Evolutionary conservation across 2,329 filamentous ascomycete genomes (phyloP).

Genomic region (Penicillium hesseltinei): DNA sequence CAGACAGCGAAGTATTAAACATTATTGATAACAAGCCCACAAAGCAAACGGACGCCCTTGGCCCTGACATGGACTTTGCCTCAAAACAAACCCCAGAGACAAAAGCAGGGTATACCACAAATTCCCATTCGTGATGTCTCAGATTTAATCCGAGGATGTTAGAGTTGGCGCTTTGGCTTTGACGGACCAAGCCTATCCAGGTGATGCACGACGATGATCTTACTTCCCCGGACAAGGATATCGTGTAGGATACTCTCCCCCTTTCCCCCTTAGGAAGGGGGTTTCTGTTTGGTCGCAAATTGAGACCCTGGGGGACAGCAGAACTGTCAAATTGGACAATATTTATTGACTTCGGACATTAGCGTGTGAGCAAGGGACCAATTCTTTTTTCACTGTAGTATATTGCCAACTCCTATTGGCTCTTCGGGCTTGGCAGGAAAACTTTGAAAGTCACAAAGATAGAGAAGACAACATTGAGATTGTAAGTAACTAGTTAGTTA

Average conservation of each 20-base stretch:
- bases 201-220: slow-evolving; percentile 1
- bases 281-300: background rate
- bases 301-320: slow-evolving; percentile 2
- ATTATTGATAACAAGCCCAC: background rate
- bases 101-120: slow-evolving; percentile 5
- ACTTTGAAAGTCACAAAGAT: background rate
- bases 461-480: background rate
- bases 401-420: background rate
- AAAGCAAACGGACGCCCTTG: background rate
- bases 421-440: background rate
- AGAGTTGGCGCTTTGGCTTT: background rate
- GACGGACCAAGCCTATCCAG: background rate
- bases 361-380: slow-evolving; percentile 7
- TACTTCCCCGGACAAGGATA: slow-evolving; percentile 4
- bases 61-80: background rate
- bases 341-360: slow-evolving; percentile 7
- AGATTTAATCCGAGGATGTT: slow-evolving; percentile 6
- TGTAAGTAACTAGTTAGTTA: no score
- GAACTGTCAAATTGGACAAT: slow-evolving; percentile 20
- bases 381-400: background rate
- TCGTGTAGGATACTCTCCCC: background rate
- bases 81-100: background rate
- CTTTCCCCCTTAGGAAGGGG: background rate
- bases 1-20: slow-evolving; percentile 4
- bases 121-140: slow-evolving; percentile 19